A percentile compares a stretch with the other conserved stretches of the same genome.
Conservation (phyloP, 495 filamentous ascomycete genomes). For the Pseudevernia furfuracea region DNA sequence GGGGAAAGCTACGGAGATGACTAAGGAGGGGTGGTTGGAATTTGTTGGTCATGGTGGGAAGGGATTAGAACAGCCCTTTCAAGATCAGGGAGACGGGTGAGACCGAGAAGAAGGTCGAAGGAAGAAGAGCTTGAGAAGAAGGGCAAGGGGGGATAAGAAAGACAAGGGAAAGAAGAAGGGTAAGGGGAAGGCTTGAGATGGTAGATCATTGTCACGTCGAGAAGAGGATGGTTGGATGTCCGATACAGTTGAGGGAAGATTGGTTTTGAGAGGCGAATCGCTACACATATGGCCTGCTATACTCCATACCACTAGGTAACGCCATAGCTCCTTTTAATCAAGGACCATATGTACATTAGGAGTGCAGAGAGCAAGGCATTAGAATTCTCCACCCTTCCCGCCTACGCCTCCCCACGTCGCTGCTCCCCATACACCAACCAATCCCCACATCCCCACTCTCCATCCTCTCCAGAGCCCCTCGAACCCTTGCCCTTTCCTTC, state of each 20-base stretch:
- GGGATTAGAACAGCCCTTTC: conserved; percentile 39
- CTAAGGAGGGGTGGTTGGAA: conserved; percentile 83
- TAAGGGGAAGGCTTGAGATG: background rate
- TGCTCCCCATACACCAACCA: conserved; percentile 80
- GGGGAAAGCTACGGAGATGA: conserved; percentile 88
- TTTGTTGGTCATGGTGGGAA: conserved; percentile 42
- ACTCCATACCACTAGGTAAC: conserved; percentile 3
- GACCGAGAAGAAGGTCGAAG: background rate
- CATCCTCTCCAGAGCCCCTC: conserved; percentile 86
- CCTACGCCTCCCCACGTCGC: conserved; percentile 49
- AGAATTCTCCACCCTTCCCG: conserved; percentile 47
- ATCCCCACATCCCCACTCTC: conserved; percentile 92
- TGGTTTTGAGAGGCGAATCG: background rate
- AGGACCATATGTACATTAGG: background rate
- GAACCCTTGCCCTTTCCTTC: conserved; percentile 67
- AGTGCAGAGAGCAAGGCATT: conserved; percentile 12
- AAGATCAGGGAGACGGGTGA: conserved; percentile 7
- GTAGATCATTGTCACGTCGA: background rate
- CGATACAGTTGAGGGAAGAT: background rate
- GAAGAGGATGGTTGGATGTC: background rate
- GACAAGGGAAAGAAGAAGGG: background rate
- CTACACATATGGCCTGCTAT: background rate
- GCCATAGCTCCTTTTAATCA: conserved; percentile 11
- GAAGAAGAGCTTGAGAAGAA: background rate
- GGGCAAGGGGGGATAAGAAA: no score